These are phyloP conservation scores for Sequoia sempervirens DNA, from an alignment of 75 land plant species.

Conservation along the genomic window DNA sequence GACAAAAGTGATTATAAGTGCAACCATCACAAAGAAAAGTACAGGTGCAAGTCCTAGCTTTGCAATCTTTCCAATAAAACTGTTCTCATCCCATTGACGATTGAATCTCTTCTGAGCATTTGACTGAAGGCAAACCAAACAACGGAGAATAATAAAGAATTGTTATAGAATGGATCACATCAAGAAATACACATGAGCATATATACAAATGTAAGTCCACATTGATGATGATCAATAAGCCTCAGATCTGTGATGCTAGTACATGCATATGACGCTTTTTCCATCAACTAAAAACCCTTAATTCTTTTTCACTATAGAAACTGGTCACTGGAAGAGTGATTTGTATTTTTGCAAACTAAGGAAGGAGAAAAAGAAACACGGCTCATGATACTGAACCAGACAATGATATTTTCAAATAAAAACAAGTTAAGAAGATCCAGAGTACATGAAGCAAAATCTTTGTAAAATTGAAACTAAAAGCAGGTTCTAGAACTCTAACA, in stretches of 20 bases:
- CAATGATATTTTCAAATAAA: background rate
- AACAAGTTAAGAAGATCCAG: background rate
- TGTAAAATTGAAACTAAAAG: background rate
- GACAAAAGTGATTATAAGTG: constrained; percentile 33
- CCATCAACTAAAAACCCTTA: background rate
- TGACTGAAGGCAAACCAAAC: background rate
- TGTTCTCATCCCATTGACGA: constrained; percentile 21
- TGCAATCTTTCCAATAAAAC: constrained; percentile 24
- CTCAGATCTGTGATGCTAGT: background rate
- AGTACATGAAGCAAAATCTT: background rate
- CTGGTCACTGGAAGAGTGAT: background rate
- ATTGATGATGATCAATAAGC: background rate
- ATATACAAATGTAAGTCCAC: background rate
- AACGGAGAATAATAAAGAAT: background rate
- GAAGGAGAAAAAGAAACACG: background rate
- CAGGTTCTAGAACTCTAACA: background rate
- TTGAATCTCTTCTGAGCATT: constrained; percentile 20
- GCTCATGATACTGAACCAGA: background rate
- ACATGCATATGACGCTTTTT: no score
- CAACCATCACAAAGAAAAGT: constrained; percentile 24
- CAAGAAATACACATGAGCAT: background rate
- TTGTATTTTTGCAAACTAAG: background rate
- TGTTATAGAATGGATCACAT: background rate
- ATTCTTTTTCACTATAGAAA: background rate
- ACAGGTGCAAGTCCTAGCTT: constrained; percentile 54